Base-by-base conservation (phyloP, 2,329 filamentous ascomycete species). In the Colletotrichum tamarilloi region DNA sequence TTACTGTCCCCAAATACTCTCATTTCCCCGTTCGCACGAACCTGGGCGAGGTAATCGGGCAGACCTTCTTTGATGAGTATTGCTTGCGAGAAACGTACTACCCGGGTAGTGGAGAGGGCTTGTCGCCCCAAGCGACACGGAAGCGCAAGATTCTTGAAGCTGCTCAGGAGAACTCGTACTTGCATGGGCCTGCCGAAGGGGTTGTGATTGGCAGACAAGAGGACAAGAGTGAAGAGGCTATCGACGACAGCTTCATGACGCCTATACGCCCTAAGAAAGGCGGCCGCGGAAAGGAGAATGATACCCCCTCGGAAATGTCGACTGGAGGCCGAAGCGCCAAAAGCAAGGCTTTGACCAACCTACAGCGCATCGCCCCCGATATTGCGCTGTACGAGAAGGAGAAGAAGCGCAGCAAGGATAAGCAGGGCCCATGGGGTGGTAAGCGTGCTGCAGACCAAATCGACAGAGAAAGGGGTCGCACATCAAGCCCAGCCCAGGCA, bases 321-420 rank as follows among this genome's bases (percentile, higher is more conserved):
- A 93, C 92, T 1, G 92, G 92, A 30, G 94, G 94, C 76, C 92
- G 97, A 68, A 97, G 94, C 78, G 96, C 97, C 16, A 99, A 98
- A 81, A 92, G 93, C 53, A 93, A 93, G 79, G 97, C 97, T 14
- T 85, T 93, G n/a, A 90, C 92, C 42, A 92, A 90, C 75, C 84
- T 98, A 8, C 94, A 97, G 67, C 89, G 90, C 46, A 86, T 96
- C 70, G 95, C 94, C 1, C 90, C 92, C 0, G 97, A 99, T 79
- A 95, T 98, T 78, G 93, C 92, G 2, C 85, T 97, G 38, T 99
- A 97, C 79, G 93, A 98, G 79, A 98, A 97, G 80, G 97, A 99
- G 84, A 95, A 90, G 85, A 98, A 97, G 84, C 91, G 97, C 24
- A 79, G 80, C 74, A 90, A 88, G 75, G 83, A 85, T 62, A 85